Conservation (phyloP, 2,329 filamentous ascomycete species). For the Fusarium nematophilum region DNA sequence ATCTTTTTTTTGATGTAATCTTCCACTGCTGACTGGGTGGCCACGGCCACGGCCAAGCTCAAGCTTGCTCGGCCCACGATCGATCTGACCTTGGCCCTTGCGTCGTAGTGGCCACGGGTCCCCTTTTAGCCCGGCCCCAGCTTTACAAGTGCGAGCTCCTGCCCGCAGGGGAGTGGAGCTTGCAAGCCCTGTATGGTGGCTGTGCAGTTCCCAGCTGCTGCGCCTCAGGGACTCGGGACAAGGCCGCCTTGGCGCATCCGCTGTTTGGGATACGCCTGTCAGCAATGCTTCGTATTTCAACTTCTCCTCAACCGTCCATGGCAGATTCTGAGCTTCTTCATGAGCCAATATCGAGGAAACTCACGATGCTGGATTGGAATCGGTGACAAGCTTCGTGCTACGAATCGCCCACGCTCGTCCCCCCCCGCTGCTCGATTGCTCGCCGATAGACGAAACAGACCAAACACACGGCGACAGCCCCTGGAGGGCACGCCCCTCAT, state of each 20-base stretch:
- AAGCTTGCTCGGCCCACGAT: slow-evolving; percentile 16
- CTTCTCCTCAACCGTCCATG: neutral
- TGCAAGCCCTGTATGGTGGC: slow-evolving; percentile 33
- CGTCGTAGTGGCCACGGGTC: slow-evolving; percentile 32
- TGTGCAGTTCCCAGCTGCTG: slow-evolving; percentile 35
- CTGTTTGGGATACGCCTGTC: slow-evolving; percentile 33
- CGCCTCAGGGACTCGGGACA: slow-evolving; percentile 30
- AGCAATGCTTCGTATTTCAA: slow-evolving; percentile 28
- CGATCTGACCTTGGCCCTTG: slow-evolving; percentile 8
- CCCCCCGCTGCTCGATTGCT: slow-evolving; percentile 19
- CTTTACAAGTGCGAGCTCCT: slow-evolving; percentile 7
- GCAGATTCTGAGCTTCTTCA: no score
- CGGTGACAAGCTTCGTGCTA: slow-evolving; percentile 32
- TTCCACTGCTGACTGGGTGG: slow-evolving; percentile 31
- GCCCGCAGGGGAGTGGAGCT: neutral
- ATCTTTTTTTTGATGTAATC: slow-evolving; percentile 12
- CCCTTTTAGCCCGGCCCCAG: slow-evolving; percentile 34
- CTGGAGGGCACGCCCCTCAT: slow-evolving; percentile 56
- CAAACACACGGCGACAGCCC: slow-evolving; percentile 44
- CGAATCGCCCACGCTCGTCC: slow-evolving; percentile 7
- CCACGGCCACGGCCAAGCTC: slow-evolving; percentile 18
- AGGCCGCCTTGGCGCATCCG: slow-evolving; percentile 27
- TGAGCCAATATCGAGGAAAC: neutral
- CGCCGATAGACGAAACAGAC: slow-evolving; percentile 18
- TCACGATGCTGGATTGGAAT: slow-evolving; percentile 31